A percentile compares a stretch with the other conserved stretches of the same genome.
These are phyloP conservation scores for Leucosporidium creatinivorum DNA, from an alignment of 768 basidiomycete genomes.

Conservation along the genomic window DNA sequence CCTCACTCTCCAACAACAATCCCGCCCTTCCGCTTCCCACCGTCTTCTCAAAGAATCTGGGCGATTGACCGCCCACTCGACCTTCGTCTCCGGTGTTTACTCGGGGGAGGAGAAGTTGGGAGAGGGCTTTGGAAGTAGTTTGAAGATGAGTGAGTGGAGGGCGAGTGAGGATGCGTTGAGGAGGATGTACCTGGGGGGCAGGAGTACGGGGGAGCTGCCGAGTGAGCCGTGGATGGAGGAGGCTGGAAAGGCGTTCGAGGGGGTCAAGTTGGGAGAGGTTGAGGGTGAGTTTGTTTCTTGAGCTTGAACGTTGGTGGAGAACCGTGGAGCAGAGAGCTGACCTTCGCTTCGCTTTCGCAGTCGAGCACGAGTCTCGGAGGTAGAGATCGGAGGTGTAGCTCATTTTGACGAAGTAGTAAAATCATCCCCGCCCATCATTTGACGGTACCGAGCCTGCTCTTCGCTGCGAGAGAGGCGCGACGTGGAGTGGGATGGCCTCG, in stretches of 20 bases:
- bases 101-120: constrained; percentile 74
- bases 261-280: neutral
- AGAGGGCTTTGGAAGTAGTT: constrained; percentile 85
- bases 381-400: too few species aligned
- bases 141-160: constrained; percentile 91
- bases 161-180: constrained; percentile 80
- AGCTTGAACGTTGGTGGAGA: constrained; percentile 42
- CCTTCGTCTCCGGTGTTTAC: constrained; percentile 93
- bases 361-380: too few species aligned
- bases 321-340: too few species aligned
- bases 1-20: constrained; percentile 63
- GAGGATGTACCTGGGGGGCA: constrained; percentile 55
- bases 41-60: constrained; percentile 90
- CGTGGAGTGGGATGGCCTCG: too few species aligned
- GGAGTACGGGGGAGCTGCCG: constrained; percentile 8
- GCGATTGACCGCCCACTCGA: constrained; percentile 77
- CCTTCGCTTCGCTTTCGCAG: too few species aligned
- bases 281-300: neutral
- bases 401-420: too few species aligned
- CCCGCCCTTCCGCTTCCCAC: constrained; percentile 42
- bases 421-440: too few species aligned
- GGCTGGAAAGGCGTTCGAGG: neutral
- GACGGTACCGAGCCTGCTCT: too few species aligned
- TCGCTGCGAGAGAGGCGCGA: too few species aligned
- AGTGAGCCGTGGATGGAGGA: constrained; percentile 9